Percentiles rank a stretch among this genome's conserved stretches.
Evolutionary conservation across 306 rosid genomes (phyloP).

Genomic region (Dryas alaskensis): DNA sequence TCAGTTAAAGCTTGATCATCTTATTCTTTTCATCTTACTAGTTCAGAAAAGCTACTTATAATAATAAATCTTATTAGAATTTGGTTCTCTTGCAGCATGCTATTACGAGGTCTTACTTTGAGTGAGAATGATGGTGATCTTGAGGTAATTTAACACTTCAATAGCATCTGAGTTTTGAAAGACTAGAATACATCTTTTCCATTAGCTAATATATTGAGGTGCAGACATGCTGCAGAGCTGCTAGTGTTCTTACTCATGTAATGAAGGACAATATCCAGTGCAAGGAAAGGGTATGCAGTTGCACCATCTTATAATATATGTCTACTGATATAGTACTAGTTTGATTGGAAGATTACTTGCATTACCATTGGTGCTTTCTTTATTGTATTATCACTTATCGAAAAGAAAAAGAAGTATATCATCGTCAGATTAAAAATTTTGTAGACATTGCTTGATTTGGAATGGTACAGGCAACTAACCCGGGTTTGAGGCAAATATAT

Average conservation of each 20-base stretch:
- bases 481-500: too few species aligned
- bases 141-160: constrained; percentile 53
- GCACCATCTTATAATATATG: constrained; percentile 19
- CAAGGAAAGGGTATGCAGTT: constrained; percentile 84
- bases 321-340: constrained; percentile 17
- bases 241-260: constrained; percentile 88
- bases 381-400: neutral
- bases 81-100: constrained; percentile 67
- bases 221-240: constrained; percentile 95
- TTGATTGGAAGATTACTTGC: neutral
- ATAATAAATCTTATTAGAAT: constrained; percentile 22
- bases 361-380: neutral
- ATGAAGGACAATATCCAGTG: constrained; percentile 75
- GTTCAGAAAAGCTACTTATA: constrained; percentile 16
- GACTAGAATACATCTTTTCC: neutral
- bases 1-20: constrained; percentile 15
- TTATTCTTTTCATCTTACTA: constrained; percentile 3
- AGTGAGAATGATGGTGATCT: constrained; percentile 85
- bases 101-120: constrained; percentile 73
- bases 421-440: neutral
- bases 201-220: constrained; percentile 31
- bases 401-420: neutral
- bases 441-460: neutral
- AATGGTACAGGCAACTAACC: neutral
- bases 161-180: constrained; percentile 3